Base-by-base conservation (phyloP, 2,329 filamentous ascomycete species). In the Amesomyces nigricolor region DNA sequence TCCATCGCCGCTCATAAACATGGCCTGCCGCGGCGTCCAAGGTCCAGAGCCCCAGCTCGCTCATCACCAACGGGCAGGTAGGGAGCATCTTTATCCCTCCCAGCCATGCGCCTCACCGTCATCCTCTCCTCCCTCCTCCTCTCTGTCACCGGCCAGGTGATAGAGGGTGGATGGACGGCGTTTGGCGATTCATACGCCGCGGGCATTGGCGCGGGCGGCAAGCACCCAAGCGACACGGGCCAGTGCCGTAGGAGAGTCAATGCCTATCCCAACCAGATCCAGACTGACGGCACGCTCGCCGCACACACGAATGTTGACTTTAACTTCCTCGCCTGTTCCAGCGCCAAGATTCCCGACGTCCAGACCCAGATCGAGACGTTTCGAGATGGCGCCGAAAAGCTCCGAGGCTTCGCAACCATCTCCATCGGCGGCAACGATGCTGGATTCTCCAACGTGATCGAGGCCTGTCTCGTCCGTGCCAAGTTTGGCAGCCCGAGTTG, bases 141-240 rank as follows among this genome's bases (percentile, higher is more conserved):
- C 43, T 29, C 43, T 3, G 22, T 30, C 43, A 16, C 43, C 43
- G 6, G 43, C 43, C 43, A 45, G 26, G 43, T 45, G 26, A 30
- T 45, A 13, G 5, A 45, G 11, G 43, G 43, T 11, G 45, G 45
- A 29, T 47, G 45, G 45, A 47, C 45, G n/a, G 45, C 45, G 30
- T 47, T 47, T 22, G 45, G 45, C n/a, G 45, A 47, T 16, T 47
- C 45, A 14, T 47, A 47, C 30, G 45, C 45, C 22, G 45, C 45
- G 7, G 45, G 45, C 10, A 35, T 47, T 13, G 45, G 43, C 13
- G 43, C 43, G 1, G 43, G 43, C 43, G 13, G 13, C 43, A 45
- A 45, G 13, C 43, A 45, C 30, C 5, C 45, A 14, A 47, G 32
- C 45, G 45, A 38, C 13, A 13, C 32, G 8, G 29, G 30, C n/a